Evolutionary conservation across 306 rosid genomes (phyloP), one percentile per base, ranked within the genome.

Genomic region (Boehmeria nivea): DNA sequence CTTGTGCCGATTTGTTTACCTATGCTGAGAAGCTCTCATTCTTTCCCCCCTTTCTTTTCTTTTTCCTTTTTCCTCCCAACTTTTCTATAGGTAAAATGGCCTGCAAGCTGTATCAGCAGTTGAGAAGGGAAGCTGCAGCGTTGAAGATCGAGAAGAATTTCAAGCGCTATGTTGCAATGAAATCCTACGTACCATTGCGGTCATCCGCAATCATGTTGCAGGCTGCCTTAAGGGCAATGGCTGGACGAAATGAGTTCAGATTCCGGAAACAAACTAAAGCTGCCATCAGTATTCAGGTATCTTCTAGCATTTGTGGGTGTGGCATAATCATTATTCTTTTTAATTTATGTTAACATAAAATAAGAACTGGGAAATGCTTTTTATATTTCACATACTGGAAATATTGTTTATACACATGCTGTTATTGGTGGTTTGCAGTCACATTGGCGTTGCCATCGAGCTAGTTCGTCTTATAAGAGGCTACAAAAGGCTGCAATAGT

Each of bases 181-280:
- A 82, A 51, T 80, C 95, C 46, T 91, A 80, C 78, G 19, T 55
- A 58, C 56, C 58, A 8, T 51, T 36, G 31, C 74, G 75, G 59
- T 78, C 78, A 27, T 83, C 96, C 59, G 87, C 99, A 63, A 72
- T 72, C 55, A 63, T 62, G 65, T 49, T 93, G 72, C 99, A 93
- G 75, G 83, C 94, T 42, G 99, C 95, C 34, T 71, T 87, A 57
- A 87, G 95, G 78, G 84, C 99, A 47, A 93, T 84, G 96, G 76
- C 79, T 69, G 94, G 95, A 46, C 94, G 94, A 42, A 84, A 87
- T 75, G 95, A 93, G 53, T 93, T 85, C 78, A 83, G 95, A 77
- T 85, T 80, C 75, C 83, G 87, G 76, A 93, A 76, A 81, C 89
- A 81, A 66, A 85, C 99, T 19, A 87, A 83, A 76, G 99, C 95